Conservation (phyloP, 148 eudicot species). For the Amaranthus hypochondriacus region DNA sequence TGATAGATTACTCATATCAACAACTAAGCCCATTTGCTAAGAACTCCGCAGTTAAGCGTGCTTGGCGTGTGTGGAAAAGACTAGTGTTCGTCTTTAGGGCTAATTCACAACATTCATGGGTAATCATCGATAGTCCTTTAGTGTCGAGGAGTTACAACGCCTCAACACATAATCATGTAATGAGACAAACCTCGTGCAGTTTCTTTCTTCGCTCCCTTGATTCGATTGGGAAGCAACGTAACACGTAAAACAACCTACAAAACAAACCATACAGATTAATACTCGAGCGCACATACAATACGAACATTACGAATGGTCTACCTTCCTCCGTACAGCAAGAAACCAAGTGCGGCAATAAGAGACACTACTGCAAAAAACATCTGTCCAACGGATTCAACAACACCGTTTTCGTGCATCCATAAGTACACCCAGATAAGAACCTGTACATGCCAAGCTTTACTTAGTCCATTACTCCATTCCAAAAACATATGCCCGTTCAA, state of each 20-base stretch:
- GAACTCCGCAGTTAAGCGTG: too few relatives aligned
- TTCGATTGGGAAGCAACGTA: conserved; percentile 62
- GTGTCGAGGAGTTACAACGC: not conserved
- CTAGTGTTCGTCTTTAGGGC: too few relatives aligned
- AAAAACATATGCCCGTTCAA: not conserved
- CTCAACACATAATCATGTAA: not conserved
- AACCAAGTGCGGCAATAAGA: conserved; percentile 53
- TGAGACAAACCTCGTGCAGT: conserved; percentile 67
- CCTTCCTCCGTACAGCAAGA: conserved; percentile 64
- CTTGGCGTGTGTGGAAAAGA: too few relatives aligned
- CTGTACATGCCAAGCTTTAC: conserved; percentile 30
- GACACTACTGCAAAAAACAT: conserved; percentile 60
- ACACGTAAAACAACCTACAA: conserved; percentile 52
- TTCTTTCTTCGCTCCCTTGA: conserved; percentile 64
- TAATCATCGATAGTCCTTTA: too few relatives aligned
- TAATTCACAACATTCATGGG: too few relatives aligned
- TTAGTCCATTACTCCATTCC: not conserved
- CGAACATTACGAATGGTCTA: conserved; percentile 18
- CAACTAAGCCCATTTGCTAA: too few relatives aligned
- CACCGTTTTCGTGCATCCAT: conserved; percentile 58
- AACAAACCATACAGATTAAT: conserved; percentile 6
- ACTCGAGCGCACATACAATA: not conserved
- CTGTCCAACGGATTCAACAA: conserved; percentile 54
- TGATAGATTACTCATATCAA: too few relatives aligned
- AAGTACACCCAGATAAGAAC: conserved; percentile 69